These are phyloP conservation scores for Apophysomyces ossiformis DNA, from an alignment of 371 early-diverging fungal genomes.

Conservation along the genomic window DNA sequence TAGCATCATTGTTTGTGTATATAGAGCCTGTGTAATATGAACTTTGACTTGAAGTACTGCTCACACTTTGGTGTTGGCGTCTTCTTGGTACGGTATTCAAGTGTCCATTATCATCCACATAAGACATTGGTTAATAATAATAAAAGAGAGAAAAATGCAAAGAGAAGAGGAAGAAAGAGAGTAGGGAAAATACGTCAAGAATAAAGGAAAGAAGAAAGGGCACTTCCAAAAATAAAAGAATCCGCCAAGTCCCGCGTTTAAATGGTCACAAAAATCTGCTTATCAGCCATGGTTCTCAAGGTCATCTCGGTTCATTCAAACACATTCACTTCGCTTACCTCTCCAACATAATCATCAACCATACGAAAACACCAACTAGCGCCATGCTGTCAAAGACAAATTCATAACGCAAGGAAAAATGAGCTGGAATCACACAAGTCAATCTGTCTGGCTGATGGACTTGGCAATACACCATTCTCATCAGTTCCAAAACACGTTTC, in stretches of 20 bases:
- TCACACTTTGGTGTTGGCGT: constrained; percentile 2
- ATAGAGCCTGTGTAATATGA: not conserved
- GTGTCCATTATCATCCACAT: constrained; percentile 24
- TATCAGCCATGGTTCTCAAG: no score
- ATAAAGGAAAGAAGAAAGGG: not conserved
- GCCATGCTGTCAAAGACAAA: no score
- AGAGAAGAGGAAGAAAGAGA: not conserved
- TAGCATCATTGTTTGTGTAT: not conserved
- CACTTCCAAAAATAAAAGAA: not conserved
- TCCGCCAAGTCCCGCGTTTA: no score
- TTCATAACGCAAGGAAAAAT: no score
- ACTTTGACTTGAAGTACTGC: constrained; percentile 23
- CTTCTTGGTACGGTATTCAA: constrained; percentile 6
- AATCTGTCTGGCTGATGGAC: no score
- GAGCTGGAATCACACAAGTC: no score
- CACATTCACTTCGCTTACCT: no score
- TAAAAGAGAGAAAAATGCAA: constrained; percentile 13
- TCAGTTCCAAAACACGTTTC: no score
- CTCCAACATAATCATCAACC: no score
- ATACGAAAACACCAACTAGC: no score
- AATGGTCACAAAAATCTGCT: not conserved
- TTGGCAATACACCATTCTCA: no score
- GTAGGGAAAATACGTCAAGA: constrained; percentile 2
- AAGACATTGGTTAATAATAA: constrained; percentile 1
- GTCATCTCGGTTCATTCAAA: no score